Conservation (phyloP, 2,329 filamentous ascomycete genomes). For the Verticillium nubilum region DNA sequence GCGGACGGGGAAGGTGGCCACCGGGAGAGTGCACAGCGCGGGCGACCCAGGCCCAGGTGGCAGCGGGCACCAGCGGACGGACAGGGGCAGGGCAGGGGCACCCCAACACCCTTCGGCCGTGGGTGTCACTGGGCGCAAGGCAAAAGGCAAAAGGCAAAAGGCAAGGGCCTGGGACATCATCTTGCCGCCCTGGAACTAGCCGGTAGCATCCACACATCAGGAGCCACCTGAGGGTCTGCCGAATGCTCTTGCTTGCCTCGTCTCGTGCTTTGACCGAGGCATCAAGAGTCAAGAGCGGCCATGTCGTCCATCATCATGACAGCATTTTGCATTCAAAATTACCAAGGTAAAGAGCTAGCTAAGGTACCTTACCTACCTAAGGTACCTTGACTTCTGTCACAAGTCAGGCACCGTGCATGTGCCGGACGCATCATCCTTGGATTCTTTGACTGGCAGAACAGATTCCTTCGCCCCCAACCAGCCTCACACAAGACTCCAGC, state of each 20-base stretch:
- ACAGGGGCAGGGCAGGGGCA: neutral
- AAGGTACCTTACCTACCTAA: neutral
- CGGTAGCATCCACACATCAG: neutral
- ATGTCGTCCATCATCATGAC: neutral
- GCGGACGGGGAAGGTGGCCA: neutral
- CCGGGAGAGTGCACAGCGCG: neutral
- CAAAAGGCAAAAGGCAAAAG: neutral
- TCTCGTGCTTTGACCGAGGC: neutral
- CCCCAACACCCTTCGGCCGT: neutral
- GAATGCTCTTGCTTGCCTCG: neutral
- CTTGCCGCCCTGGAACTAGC: neutral
- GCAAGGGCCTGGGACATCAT: neutral
- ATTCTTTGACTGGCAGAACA: too few species aligned
- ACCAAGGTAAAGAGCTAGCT: neutral
- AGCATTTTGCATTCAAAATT: too few species aligned
- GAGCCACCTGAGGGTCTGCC: neutral
- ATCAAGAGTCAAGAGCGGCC: neutral
- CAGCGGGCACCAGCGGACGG: neutral
- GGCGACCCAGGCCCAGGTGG: neutral
- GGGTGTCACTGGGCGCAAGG: neutral
- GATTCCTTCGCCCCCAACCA: neutral
- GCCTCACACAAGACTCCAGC: neutral
- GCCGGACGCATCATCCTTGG: too few species aligned
- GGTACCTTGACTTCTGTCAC: neutral
- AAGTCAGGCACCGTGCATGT: too few species aligned